These are phyloP conservation scores for Hyparrhenia diplandra DNA, from an alignment of 176 grass and related monocot species.

Conservation along the genomic window DNA sequence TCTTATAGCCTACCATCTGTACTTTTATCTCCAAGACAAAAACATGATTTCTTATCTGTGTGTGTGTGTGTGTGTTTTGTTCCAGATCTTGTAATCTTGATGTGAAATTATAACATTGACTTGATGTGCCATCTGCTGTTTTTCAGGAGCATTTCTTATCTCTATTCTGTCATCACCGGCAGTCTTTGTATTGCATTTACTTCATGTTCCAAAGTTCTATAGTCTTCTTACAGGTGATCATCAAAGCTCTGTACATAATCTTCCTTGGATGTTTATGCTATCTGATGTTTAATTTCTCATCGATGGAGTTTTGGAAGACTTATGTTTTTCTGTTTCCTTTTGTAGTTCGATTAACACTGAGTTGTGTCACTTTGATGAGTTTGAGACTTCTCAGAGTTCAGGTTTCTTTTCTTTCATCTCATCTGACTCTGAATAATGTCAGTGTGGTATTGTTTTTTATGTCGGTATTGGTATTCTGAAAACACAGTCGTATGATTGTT, in stretches of 20 bases:
- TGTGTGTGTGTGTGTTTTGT: not conserved
- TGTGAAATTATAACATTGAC: not conserved
- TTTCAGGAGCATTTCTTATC: conserved; percentile 72
- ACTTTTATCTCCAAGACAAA: not conserved
- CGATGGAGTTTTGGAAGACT: conserved; percentile 19
- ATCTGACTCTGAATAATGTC: not conserved
- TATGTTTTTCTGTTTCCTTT: conserved; percentile 13
- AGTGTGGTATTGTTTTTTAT: not conserved
- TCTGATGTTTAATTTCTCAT: conserved; percentile 15
- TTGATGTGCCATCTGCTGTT: not conserved
- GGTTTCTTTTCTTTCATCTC: conserved; percentile 42
- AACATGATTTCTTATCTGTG: not conserved
- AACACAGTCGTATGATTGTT: too few relatives aligned
- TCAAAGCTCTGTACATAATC: not conserved
- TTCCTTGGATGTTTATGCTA: conserved; percentile 19
- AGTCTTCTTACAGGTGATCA: conserved; percentile 69
- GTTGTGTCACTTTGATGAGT: conserved; percentile 55
- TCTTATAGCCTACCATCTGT: not conserved
- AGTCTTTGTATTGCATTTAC: conserved; percentile 47
- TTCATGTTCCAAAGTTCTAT: conserved; percentile 67
- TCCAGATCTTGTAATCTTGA: not conserved
- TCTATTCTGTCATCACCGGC: conserved; percentile 57
- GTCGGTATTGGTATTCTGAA: not conserved
- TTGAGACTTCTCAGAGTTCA: conserved; percentile 77
- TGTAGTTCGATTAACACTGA: conserved; percentile 70